phyloP scores from a whole-genome alignment of 345 rosid species.

The Euphorbia tirucalli region DNA sequence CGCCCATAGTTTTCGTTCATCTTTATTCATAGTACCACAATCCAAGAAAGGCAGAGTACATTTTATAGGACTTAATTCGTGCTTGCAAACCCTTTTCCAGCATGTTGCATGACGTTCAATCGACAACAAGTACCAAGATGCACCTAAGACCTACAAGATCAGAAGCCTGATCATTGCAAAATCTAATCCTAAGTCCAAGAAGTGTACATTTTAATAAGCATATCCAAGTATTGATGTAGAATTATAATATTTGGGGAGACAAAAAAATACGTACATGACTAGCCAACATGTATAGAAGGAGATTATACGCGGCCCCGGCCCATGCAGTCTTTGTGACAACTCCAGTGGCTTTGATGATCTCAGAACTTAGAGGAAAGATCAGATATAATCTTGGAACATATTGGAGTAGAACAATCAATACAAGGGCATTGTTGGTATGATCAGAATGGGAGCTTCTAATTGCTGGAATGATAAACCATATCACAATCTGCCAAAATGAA shows the following conservation, averaged over 20 bases:
- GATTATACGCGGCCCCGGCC: constrained; percentile 96
- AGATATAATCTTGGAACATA: constrained; percentile 69
- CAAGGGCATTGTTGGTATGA: constrained; percentile 72
- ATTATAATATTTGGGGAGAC: neutral
- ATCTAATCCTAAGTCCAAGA: neutral
- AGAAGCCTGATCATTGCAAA: constrained; percentile 1
- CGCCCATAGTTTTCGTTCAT: constrained; percentile 45
- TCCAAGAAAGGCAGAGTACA: constrained; percentile 55
- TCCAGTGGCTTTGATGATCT: constrained; percentile 68
- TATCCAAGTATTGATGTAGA: neutral
- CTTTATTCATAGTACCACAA: constrained; percentile 39
- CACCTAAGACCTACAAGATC: constrained; percentile 64
- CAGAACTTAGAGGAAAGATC: constrained; percentile 70
- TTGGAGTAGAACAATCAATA: constrained; percentile 75
- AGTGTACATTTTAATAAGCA: neutral
- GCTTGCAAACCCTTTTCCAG: constrained; percentile 67
- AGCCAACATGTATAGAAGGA: constrained; percentile 75
- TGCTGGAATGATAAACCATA: constrained; percentile 75
- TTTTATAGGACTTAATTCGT: constrained; percentile 32
- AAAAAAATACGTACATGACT: constrained; percentile 73
- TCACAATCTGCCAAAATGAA: constrained; percentile 57
- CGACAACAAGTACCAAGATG: constrained; percentile 82
- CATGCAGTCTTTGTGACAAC: constrained; percentile 87
- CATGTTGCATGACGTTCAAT: constrained; percentile 72
- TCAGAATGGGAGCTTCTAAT: constrained; percentile 58